Conservation (phyloP, 805 yeast genomes). For the Metschnikowia lunata region DNA sequence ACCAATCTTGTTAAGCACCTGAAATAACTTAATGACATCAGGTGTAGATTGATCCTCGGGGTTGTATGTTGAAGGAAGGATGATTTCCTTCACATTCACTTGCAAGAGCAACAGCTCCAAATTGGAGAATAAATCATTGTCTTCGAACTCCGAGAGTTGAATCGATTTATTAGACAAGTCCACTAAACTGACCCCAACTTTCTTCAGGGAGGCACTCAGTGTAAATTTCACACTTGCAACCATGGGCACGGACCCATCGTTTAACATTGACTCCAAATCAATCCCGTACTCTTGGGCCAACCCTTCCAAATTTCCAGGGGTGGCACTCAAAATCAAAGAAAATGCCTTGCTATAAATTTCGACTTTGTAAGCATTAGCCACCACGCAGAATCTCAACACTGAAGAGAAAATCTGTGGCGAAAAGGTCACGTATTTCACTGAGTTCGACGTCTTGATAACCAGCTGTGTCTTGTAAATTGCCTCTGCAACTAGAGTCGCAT, state of each 20-base stretch:
- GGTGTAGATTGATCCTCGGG: conserved; percentile 37
- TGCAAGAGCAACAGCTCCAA: conserved; percentile 84
- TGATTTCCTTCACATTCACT: conserved; percentile 80
- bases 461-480: conserved; percentile 77
- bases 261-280: conserved; percentile 59
- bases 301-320: conserved; percentile 84
- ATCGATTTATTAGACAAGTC: conserved; percentile 66
- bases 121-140: conserved; percentile 83
- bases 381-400: conserved; percentile 60
- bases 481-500: conserved; percentile 82
- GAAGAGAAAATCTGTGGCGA: conserved; percentile 69
- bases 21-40: conserved; percentile 61
- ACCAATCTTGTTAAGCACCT: conserved; percentile 69
- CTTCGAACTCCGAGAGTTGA: conserved; percentile 75
- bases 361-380: conserved; percentile 69
- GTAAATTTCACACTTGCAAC: conserved; percentile 36
- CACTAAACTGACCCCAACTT: conserved; percentile 74
- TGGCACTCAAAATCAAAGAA: conserved; percentile 55
- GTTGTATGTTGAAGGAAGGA: conserved; percentile 48
- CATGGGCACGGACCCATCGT: conserved; percentile 37
- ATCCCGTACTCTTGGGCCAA: conserved; percentile 34
- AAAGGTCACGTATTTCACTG: conserved; percentile 62
- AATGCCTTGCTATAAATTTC: conserved; percentile 76
- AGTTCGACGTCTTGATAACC: conserved; percentile 61
- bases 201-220: conserved; percentile 37